Conservation (phyloP, 371 early-diverging fungal species). For the Mortierella sp. region DNA sequence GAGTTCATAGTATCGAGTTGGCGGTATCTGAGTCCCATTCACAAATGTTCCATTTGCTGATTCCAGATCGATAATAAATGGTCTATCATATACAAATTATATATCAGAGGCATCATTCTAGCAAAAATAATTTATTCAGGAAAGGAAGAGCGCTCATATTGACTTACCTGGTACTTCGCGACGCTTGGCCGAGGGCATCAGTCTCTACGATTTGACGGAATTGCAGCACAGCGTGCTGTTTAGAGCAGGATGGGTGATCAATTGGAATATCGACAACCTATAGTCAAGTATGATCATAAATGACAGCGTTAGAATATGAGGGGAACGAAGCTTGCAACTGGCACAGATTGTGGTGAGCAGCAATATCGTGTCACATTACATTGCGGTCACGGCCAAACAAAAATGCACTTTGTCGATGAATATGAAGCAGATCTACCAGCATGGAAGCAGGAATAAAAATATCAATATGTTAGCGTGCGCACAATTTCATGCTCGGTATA, state of each 20-base stretch:
- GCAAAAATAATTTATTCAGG: neutral
- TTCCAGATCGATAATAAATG: constrained; percentile 95
- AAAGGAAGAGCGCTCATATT: constrained; percentile 5
- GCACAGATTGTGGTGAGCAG: neutral
- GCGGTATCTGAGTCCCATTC: constrained; percentile 81
- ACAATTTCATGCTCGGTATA: too few relatives aligned
- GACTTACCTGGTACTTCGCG: constrained; percentile 62
- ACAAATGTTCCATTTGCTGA: constrained; percentile 93
- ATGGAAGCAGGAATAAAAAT: neutral
- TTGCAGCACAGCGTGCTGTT: constrained; percentile 94
- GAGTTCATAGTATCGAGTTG: constrained; percentile 87
- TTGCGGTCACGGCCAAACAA: constrained; percentile 91
- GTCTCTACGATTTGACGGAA: constrained; percentile 73
- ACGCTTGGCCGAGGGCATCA: constrained; percentile 54
- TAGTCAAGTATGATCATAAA: neutral
- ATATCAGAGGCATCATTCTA: neutral
- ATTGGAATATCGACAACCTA: constrained; percentile 92
- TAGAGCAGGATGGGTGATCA: constrained; percentile 90
- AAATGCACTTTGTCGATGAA: constrained; percentile 90
- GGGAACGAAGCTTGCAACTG: neutral
- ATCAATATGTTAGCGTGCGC: neutral
- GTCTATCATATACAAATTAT: constrained; percentile 59
- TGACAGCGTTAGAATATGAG: neutral
- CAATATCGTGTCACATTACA: constrained; percentile 57
- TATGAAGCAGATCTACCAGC: constrained; percentile 81